Percentiles rank a stretch among this genome's conserved stretches.
Evolutionary conservation across 768 basidiomycete species (phyloP).

Genomic region (Tremella fuciformis): DNA sequence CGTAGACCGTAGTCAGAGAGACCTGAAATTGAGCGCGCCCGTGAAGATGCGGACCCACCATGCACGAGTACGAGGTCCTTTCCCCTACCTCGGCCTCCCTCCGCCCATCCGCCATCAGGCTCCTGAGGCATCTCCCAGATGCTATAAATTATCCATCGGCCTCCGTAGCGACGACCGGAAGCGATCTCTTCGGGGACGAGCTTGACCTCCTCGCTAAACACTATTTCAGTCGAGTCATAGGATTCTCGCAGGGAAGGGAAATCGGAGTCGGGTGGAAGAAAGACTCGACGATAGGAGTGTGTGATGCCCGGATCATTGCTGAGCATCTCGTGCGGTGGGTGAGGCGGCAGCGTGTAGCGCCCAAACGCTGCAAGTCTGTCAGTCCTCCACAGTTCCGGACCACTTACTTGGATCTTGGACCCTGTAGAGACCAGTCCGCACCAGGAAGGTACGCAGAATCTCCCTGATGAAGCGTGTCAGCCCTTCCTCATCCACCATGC

Average conservation of each 20-base stretch:
- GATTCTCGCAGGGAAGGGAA: conserved; percentile 27
- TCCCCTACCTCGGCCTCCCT: conserved; percentile 43
- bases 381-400: conserved; percentile 1
- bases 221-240: conserved; percentile 43
- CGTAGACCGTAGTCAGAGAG: conserved; percentile 48
- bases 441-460: conserved; percentile 47
- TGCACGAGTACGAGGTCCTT: conserved; percentile 51
- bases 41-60: conserved; percentile 41
- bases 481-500: no score
- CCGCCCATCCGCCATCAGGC: conserved; percentile 40
- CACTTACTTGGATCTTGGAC: conserved; percentile 48
- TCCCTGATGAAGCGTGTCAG: conserved; percentile 30
- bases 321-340: conserved; percentile 42
- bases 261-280: conserved; percentile 34
- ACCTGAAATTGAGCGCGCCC: conserved; percentile 16
- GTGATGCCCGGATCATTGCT: conserved; percentile 37
- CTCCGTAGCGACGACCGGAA: conserved; percentile 26
- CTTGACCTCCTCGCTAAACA: conserved; percentile 46
- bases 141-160: conserved; percentile 52
- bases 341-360: conserved; percentile 46
- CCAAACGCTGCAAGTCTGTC: conserved; percentile 43
- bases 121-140: conserved; percentile 44
- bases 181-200: conserved; percentile 45
- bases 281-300: conserved; percentile 46
- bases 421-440: conserved; percentile 40